These are phyloP conservation scores for Quercus agrifolia DNA, from an alignment of 306 rosid species.

Conservation along the genomic window DNA sequence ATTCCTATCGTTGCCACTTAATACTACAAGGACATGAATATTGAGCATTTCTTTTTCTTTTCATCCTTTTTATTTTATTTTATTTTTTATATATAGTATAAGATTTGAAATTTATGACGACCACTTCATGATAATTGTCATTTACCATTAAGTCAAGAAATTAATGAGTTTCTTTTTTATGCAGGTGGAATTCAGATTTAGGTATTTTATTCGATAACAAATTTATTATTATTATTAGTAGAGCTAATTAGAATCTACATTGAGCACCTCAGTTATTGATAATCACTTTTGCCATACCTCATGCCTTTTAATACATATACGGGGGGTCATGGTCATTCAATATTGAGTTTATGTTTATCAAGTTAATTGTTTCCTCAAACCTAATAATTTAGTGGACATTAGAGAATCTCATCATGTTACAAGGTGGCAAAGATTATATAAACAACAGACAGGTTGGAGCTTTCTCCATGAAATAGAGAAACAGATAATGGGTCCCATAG, in stretches of 20 bases:
- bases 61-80: too few relatives aligned
- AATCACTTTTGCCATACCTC: not conserved
- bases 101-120: too few relatives aligned
- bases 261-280: not conserved
- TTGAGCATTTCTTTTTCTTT: too few relatives aligned
- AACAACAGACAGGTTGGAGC: slow-evolving; percentile 45
- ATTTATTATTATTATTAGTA: too few relatives aligned
- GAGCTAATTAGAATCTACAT: too few relatives aligned
- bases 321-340: not conserved
- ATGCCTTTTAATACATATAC: not conserved
- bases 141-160: too few relatives aligned
- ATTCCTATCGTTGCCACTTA: not conserved
- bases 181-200: too few relatives aligned
- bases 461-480: slow-evolving; percentile 22
- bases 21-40: not conserved
- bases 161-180: too few relatives aligned
- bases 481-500: slow-evolving; percentile 22
- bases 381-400: slow-evolving; percentile 9
- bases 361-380: slow-evolving; percentile 4
- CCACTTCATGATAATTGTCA: too few relatives aligned
- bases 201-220: too few relatives aligned
- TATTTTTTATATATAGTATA: too few relatives aligned
- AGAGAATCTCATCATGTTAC: slow-evolving; percentile 35
- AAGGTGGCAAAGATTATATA: slow-evolving; percentile 14
- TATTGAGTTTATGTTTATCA: not conserved